These are phyloP conservation scores for Arachis hypogaea DNA, from an alignment of 306 rosid genomes.

Conservation along the genomic window DNA sequence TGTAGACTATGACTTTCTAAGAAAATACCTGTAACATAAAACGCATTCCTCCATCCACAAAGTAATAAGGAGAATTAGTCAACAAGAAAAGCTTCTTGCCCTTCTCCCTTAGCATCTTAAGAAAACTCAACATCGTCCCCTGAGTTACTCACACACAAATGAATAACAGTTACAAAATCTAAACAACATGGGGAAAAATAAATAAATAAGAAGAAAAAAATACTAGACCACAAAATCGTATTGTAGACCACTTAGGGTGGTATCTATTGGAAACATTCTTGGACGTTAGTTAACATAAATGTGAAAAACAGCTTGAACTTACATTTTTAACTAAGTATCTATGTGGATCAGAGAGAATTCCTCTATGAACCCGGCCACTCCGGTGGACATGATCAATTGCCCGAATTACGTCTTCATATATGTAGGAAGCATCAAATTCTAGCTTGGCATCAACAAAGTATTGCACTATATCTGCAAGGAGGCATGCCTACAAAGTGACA, in stretches of 20 bases:
- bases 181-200: slow-evolving; percentile 18
- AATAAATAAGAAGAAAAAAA: slow-evolving; percentile 13
- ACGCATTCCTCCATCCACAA: slow-evolving; percentile 97
- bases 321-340: slow-evolving; percentile 83
- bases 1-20: slow-evolving; percentile 22
- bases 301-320: slow-evolving; percentile 42
- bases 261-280: slow-evolving; percentile 31
- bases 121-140: slow-evolving; percentile 71
- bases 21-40: slow-evolving; percentile 81
- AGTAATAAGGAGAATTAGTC: slow-evolving; percentile 91
- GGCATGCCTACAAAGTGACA: slow-evolving; percentile 83
- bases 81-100: slow-evolving; percentile 94
- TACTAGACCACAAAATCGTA: slow-evolving; percentile 29
- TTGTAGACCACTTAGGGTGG: slow-evolving; percentile 29
- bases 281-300: slow-evolving; percentile 18
- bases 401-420: slow-evolving; percentile 85
- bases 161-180: slow-evolving; percentile 27
- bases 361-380: slow-evolving; percentile 85
- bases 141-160: slow-evolving; percentile 49
- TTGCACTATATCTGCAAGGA: slow-evolving; percentile 93
- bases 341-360: slow-evolving; percentile 78
- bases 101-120: slow-evolving; percentile 83
- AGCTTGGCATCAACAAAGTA: slow-evolving; percentile 90
- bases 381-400: slow-evolving; percentile 91
- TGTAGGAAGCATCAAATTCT: slow-evolving; percentile 87